Base-by-base conservation (phyloP, 129 eudicot species). In the Saposhnikovia divaricata region DNA sequence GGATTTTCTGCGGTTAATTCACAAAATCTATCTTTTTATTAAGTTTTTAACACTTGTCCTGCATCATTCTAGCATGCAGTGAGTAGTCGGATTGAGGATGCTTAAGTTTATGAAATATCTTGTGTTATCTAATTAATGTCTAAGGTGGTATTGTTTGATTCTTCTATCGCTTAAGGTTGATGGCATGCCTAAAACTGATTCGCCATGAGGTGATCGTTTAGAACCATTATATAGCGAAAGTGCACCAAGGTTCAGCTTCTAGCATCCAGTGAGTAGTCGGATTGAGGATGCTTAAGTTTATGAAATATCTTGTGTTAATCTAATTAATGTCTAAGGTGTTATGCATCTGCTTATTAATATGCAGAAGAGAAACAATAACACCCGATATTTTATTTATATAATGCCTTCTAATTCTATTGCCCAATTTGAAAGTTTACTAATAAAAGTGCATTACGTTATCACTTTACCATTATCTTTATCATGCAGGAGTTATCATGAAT, bases 401-500 rank as follows among this genome's bases (percentile, higher is more conserved):
- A 70, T 34, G 34, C 65, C 12, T 76, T 46, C 2, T 78, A 2
- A 53, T 40, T 15, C 16, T 27, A 74, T 16, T 81, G 42, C 23
- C 61, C 43, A 28, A 45, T n/a, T 57, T n/a, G 10, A 27, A 72
- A 39, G 76, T 10, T 39, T 27, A 15, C 19, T 57, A 6, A 45
- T 57, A 3, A 45, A 63, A 11, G 45, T 19, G 19, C 76, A 28
- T 39, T 38, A 75, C 23, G 16, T 9, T 27, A 42, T 38, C 27
- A 81, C n/a, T 65, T 45, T 81, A 75, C 37, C 25, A 37, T 65
- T 34, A 79, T 59, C 61, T 39, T 76, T 57, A 47, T 72, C 42
- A 53, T 88, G 80, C 91, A 96, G 99, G 99, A 77, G 98, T 96
- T 51, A 96, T 96, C 72, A 87, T 96, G 98, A 96, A 96, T 79